Evolutionary conservation across 2,329 filamentous ascomycete genomes (phyloP).

Genomic region (Aspergillus ruber): DNA sequence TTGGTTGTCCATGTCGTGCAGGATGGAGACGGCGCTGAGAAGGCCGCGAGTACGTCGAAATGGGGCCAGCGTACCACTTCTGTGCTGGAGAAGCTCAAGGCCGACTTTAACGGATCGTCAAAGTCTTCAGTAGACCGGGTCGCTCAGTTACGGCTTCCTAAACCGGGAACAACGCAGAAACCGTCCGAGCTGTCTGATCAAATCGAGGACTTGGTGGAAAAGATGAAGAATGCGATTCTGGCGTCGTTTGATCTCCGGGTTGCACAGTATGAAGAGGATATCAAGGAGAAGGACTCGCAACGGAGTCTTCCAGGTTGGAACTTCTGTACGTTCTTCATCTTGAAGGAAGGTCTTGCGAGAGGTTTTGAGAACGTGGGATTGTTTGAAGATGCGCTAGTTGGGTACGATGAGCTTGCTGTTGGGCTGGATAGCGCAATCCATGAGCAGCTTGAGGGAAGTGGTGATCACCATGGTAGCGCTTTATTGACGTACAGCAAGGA

Average conservation of each 20-base stretch:
- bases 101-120: slow-evolving; percentile 76
- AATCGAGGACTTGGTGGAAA: slow-evolving; percentile 76
- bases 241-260: slow-evolving; percentile 86
- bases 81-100: slow-evolving; percentile 78
- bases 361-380: slow-evolving; percentile 95
- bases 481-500: slow-evolving; percentile 70
- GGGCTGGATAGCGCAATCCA: slow-evolving; percentile 77
- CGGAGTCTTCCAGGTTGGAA: slow-evolving; percentile 90
- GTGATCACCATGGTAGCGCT: slow-evolving; percentile 62
- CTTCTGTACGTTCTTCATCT: slow-evolving; percentile 97
- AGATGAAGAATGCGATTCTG: slow-evolving; percentile 81
- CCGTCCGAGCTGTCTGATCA: slow-evolving; percentile 72
- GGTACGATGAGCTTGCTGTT: slow-evolving; percentile 88
- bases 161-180: slow-evolving; percentile 50
- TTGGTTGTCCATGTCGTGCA: slow-evolving; percentile 89
- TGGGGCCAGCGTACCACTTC: slow-evolving; percentile 76
- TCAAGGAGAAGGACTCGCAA: slow-evolving; percentile 87
- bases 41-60: slow-evolving; percentile 58
- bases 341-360: slow-evolving; percentile 88
- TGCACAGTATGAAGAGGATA: slow-evolving; percentile 92
- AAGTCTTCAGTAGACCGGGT: slow-evolving; percentile 72
- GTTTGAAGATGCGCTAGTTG: slow-evolving; percentile 88
- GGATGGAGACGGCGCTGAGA: slow-evolving; percentile 64
- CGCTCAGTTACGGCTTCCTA: slow-evolving; percentile 72
- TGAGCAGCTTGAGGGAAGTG: slow-evolving; percentile 59